Conservation (phyloP, 495 filamentous ascomycete genomes). For the Penicillium ucsense region DNA sequence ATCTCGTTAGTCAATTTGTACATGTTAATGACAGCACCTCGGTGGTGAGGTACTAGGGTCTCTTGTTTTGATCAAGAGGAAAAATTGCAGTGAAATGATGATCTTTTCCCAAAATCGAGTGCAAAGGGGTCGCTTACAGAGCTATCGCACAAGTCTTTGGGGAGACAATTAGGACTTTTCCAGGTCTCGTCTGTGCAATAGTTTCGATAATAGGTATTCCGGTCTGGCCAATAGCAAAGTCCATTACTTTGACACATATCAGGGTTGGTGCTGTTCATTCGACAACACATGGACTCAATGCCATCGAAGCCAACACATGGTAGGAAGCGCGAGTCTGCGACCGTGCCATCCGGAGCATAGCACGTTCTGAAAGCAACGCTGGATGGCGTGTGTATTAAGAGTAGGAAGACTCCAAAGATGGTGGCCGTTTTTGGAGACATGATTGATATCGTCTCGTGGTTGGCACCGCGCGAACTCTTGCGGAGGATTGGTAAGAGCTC, state of each 20-base stretch:
- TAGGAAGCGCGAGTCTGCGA: not conserved
- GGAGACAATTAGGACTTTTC: not conserved
- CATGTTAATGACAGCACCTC: no score
- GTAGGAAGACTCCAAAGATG: not conserved
- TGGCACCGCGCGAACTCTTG: not conserved
- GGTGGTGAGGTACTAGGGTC: no score
- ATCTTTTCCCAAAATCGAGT: no score
- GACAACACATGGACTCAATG: conserved; percentile 1
- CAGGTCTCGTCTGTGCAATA: conserved; percentile 2
- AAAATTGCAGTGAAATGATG: no score
- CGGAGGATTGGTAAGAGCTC: not conserved
- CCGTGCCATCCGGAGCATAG: not conserved
- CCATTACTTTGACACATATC: not conserved
- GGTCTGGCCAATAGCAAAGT: not conserved
- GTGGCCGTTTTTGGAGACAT: not conserved
- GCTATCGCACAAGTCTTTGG: not conserved
- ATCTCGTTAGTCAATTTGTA: no score
- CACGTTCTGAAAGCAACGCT: not conserved
- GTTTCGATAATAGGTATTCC: not conserved
- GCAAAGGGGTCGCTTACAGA: not conserved
- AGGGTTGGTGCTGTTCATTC: not conserved
- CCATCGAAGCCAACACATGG: conserved; percentile 1
- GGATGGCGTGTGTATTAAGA: not conserved
- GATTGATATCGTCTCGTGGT: not conserved
- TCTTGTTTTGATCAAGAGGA: no score